phyloP scores from a whole-genome alignment of 345 rosid genomes.

The Nephelium lappaceum region DNA sequence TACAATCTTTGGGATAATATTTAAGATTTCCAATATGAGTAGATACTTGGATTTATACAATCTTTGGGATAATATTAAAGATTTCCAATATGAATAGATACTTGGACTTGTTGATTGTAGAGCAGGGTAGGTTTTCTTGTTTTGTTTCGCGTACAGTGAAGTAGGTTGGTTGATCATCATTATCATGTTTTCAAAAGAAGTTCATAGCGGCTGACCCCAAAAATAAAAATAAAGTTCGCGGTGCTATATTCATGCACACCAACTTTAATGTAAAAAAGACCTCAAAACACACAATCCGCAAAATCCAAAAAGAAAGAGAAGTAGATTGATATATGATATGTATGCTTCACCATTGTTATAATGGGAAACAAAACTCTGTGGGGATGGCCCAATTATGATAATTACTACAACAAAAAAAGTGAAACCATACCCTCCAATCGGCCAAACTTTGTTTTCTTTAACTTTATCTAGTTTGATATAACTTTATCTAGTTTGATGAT shows the following conservation, averaged over 20 bases:
- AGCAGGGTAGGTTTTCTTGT: neutral
- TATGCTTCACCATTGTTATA: neutral
- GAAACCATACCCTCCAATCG: slow-evolving; percentile 3
- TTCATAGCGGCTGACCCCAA: neutral
- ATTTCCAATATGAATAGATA: slow-evolving; percentile 14
- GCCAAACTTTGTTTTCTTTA: slow-evolving; percentile 7
- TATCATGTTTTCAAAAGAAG: slow-evolving; percentile 23
- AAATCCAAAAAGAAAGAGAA: neutral
- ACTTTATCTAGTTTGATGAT: slow-evolving; percentile 16
- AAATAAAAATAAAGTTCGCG: too few species aligned
- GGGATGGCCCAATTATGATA: slow-evolving; percentile 46
- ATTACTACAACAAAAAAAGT: slow-evolving; percentile 14
- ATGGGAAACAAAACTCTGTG: slow-evolving; percentile 38
- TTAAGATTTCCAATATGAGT: too few species aligned
- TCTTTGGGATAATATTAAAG: slow-evolving; percentile 8
- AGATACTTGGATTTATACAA: neutral
- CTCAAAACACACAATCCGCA: neutral
- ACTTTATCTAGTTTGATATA: neutral
- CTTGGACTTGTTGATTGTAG: neutral
- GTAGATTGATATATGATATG: neutral
- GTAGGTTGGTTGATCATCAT: slow-evolving; percentile 32
- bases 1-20: too few species aligned
- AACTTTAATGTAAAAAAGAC: slow-evolving; percentile 25
- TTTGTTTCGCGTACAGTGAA: slow-evolving; percentile 19
- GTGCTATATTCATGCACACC: slow-evolving; percentile 18